Conservation (phyloP, 805 yeast species). For the Metschnikowia arizonensis region DNA sequence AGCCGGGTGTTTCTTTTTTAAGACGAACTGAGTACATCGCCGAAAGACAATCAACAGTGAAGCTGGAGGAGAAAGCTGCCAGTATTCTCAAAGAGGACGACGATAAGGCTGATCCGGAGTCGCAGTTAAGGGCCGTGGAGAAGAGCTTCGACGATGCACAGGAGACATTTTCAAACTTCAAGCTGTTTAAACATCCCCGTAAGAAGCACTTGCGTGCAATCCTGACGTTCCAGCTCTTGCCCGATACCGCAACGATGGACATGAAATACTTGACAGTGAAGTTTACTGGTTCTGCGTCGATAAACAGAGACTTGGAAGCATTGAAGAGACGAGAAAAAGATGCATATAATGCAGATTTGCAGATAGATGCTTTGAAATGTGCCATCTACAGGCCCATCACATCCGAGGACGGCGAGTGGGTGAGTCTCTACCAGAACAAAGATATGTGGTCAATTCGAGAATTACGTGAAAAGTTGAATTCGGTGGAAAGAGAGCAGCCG, state of each 20-base stretch:
- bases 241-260: constrained; percentile 90
- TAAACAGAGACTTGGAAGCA: constrained; percentile 34
- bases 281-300: constrained; percentile 55
- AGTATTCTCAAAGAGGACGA: constrained; percentile 14
- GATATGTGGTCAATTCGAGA: constrained; percentile 23
- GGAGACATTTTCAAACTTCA: constrained; percentile 37
- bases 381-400: constrained; percentile 73
- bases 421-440: constrained; percentile 47
- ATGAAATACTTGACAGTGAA: constrained; percentile 63
- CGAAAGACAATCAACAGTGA: constrained; percentile 42
- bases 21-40: constrained; percentile 93
- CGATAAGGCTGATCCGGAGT: constrained; percentile 49
- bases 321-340: constrained; percentile 27
- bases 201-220: constrained; percentile 72
- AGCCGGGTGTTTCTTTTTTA: constrained; percentile 67
- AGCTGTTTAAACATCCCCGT: constrained; percentile 67
- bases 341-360: constrained; percentile 27
- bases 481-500: constrained; percentile 43
- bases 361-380: constrained; percentile 42
- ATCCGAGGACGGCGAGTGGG: constrained; percentile 72
- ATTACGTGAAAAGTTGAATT: constrained; percentile 28
- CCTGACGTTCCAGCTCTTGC: constrained; percentile 73
- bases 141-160: constrained; percentile 66
- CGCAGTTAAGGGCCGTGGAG: constrained; percentile 69
- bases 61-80: constrained; percentile 26